Evolutionary conservation across 1,139 yeast species (phyloP).

Genomic region (Sugiyamaella japonica): DNA sequence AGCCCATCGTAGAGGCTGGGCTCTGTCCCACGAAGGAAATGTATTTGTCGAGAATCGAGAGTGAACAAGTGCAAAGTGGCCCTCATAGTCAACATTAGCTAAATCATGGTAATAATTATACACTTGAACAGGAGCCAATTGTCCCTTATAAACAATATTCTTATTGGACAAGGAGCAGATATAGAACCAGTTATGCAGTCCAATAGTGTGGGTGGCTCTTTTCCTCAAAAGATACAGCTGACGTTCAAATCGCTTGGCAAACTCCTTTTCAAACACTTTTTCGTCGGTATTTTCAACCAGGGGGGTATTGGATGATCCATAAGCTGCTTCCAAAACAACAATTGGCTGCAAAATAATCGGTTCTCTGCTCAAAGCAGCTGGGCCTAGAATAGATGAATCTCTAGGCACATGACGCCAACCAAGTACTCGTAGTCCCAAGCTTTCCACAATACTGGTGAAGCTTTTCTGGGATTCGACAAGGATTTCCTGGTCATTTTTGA

Average conservation of each 20-base stretch:
- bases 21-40: constrained; percentile 99
- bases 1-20: constrained; percentile 95
- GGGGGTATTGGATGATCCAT: constrained; percentile 44
- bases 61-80: constrained; percentile 94
- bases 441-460: constrained; percentile 76
- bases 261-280: constrained; percentile 53
- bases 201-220: constrained; percentile 86
- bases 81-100: constrained; percentile 87
- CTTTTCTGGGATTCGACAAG: constrained; percentile 68
- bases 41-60: constrained; percentile 98
- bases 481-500: constrained; percentile 71
- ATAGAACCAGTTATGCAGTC: constrained; percentile 96
- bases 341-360: constrained; percentile 89
- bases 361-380: constrained; percentile 92
- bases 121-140: constrained; percentile 94
- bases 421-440: constrained; percentile 75
- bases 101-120: constrained; percentile 92
- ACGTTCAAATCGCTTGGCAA: constrained; percentile 72
- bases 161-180: constrained; percentile 88
- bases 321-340: constrained; percentile 64
- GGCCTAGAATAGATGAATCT: constrained; percentile 89
- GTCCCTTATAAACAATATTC: constrained; percentile 96
- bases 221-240: constrained; percentile 84
- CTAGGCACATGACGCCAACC: constrained; percentile 98
- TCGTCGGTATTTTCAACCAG: constrained; percentile 36